phyloP scores from a whole-genome alignment of 257 asterid species.

The Gardenia jasminoides region DNA sequence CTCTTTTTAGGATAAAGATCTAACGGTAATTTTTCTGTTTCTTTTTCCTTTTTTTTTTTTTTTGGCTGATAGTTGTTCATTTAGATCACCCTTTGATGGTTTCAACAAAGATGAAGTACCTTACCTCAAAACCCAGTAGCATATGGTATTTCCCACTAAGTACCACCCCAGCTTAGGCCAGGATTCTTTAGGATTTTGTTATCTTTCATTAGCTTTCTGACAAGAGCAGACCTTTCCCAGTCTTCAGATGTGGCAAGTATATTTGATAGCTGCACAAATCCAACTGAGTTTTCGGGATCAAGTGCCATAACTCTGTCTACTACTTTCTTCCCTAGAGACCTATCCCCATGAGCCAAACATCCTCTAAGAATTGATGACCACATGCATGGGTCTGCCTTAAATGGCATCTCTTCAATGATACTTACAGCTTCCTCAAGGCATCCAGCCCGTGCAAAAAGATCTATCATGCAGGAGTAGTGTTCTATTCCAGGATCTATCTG shows the following conservation, averaged over 20 bases:
- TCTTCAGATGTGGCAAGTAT: constrained; percentile 68
- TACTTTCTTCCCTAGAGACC: constrained; percentile 50
- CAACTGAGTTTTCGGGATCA: constrained; percentile 68
- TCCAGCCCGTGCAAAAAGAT: constrained; percentile 75
- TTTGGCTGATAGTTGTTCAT: background rate
- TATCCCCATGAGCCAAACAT: constrained; percentile 60
- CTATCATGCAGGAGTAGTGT: constrained; percentile 92
- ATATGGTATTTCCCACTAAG: background rate
- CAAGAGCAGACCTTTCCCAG: constrained; percentile 64
- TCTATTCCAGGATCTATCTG: constrained; percentile 65
- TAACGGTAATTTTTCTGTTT: background rate
- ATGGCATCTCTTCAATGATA: constrained; percentile 55
- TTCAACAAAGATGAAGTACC: background rate
- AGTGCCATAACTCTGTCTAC: constrained; percentile 53
- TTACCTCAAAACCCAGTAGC: background rate
- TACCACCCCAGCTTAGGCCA: constrained; percentile 77
- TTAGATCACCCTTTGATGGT: background rate
- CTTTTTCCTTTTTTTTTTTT: background rate
- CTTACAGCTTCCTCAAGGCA: constrained; percentile 57
- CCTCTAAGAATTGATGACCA: constrained; percentile 83
- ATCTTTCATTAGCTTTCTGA: constrained; percentile 70
- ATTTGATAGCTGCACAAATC: constrained; percentile 71
- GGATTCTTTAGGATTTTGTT: constrained; percentile 55
- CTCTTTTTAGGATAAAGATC: background rate
- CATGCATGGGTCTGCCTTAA: constrained; percentile 61